A percentile compares a stretch with the other conserved stretches of the same genome.
These are phyloP conservation scores for Rhodosporidiobolus odoratus DNA, from an alignment of 768 basidiomycete genomes.

Conservation along the genomic window DNA sequence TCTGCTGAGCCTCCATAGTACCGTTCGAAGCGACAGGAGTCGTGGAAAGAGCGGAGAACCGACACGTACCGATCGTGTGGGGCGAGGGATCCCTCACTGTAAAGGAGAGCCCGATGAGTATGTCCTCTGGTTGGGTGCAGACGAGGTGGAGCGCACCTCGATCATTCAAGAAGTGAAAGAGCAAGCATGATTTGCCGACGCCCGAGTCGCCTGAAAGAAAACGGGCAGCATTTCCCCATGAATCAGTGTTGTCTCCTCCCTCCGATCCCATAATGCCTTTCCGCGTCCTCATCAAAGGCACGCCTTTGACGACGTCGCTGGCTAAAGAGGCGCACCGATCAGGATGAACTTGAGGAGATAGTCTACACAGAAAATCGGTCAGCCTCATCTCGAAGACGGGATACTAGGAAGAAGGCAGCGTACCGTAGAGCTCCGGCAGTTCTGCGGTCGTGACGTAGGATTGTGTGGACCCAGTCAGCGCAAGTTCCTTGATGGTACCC, in stretches of 20 bases:
- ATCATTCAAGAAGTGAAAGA: slow-evolving; percentile 95
- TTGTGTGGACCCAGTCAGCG: not conserved
- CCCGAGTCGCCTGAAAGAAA: slow-evolving; percentile 74
- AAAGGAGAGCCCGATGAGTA: slow-evolving; percentile 1
- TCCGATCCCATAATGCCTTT: not conserved
- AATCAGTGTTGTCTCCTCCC: slow-evolving; percentile 8
- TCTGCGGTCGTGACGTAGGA: not conserved
- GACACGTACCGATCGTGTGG: slow-evolving; percentile 70
- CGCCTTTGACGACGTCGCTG: not conserved
- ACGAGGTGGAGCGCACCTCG: slow-evolving; percentile 60
- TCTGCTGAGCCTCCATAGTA: no score
- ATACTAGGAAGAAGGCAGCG: not conserved
- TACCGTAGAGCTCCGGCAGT: slow-evolving; percentile 35
- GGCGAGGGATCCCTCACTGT: slow-evolving; percentile 49
- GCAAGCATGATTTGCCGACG: slow-evolving; percentile 91
- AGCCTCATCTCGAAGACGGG: not conserved
- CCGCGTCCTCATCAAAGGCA: not conserved
- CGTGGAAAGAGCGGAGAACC: not conserved
- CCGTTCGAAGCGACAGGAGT: not conserved
- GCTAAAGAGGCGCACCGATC: slow-evolving; percentile 59
- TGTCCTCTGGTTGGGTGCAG: no score
- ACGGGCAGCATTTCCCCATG: slow-evolving; percentile 7
- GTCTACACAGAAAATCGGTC: slow-evolving; percentile 53
- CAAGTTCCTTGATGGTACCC: not conserved
- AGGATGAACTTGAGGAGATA: slow-evolving; percentile 99